A percentile compares a stretch with the other conserved stretches of the same genome.
Conservation (phyloP, 2,329 filamentous ascomycete genomes). For the Penicillium olsonii region DNA sequence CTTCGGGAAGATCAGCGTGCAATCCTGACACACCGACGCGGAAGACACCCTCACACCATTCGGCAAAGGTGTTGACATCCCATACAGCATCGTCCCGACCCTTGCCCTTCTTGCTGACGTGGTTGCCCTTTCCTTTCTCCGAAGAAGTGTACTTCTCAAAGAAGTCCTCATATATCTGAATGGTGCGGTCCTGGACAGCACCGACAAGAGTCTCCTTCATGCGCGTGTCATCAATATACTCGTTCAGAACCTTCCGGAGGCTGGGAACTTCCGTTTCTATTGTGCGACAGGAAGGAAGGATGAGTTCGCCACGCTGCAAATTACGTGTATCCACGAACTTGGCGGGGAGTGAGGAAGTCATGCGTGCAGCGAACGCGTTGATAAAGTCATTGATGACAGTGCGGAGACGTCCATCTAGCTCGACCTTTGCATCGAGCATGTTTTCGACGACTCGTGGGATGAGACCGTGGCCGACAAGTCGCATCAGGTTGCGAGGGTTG, state of each 20-base stretch:
- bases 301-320: constrained; percentile 42
- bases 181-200: constrained; percentile 65
- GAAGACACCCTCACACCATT: constrained; percentile 64
- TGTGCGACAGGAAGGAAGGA: constrained; percentile 52
- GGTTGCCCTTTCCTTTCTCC: constrained; percentile 40
- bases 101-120: constrained; percentile 56
- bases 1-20: constrained; percentile 30
- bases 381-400: constrained; percentile 68
- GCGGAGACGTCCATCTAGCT: constrained; percentile 63
- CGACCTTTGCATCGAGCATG: constrained; percentile 70
- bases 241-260: constrained; percentile 58
- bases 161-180: constrained; percentile 65
- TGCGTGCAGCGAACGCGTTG: constrained; percentile 57
- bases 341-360: constrained; percentile 53
- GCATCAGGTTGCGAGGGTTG: constrained; percentile 64
- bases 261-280: constrained; percentile 61
- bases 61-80: constrained; percentile 65
- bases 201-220: constrained; percentile 67
- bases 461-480: constrained; percentile 59
- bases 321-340: constrained; percentile 42
- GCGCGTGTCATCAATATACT: constrained; percentile 65
- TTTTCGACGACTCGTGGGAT: constrained; percentile 68
- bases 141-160: constrained; percentile 54
- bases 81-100: constrained; percentile 63
- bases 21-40: constrained; percentile 50